phyloP scores from a whole-genome alignment of 2,329 filamentous ascomycete genomes.

The Neofusicoccum umdonicola region DNA sequence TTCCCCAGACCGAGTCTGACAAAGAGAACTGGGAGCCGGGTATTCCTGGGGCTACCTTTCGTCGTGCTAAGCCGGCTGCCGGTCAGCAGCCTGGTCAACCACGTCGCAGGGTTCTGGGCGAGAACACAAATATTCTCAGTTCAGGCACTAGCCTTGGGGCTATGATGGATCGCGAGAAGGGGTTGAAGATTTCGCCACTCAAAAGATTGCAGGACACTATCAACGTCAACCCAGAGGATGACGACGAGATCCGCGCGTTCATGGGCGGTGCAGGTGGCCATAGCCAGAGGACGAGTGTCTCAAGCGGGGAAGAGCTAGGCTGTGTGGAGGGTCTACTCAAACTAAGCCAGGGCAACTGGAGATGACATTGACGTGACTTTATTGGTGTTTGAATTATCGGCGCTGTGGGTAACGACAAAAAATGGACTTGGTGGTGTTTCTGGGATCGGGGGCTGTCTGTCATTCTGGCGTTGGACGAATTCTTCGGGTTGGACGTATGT shows the following conservation, averaged over 20 bases:
- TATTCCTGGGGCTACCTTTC: conserved; percentile 19
- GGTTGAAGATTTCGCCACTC: background rate
- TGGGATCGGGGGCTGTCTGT: background rate
- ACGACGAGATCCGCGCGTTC: conserved; percentile 69
- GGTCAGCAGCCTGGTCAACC: conserved; percentile 13
- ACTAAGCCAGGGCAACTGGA: conserved; percentile 88
- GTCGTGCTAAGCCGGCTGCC: background rate
- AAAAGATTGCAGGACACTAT: conserved; percentile 9
- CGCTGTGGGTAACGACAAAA: conserved; percentile 1
- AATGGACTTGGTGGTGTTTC: background rate
- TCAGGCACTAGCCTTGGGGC: conserved; percentile 37
- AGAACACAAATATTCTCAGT: conserved; percentile 43
- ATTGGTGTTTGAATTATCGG: background rate
- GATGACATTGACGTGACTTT: background rate
- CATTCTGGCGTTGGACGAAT: background rate
- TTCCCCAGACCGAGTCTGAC: conserved; percentile 71
- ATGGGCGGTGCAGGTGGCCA: conserved; percentile 67
- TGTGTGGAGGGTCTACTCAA: conserved; percentile 87
- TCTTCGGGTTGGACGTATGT: background rate
- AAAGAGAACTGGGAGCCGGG: conserved; percentile 85
- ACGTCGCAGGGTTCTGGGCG: conserved; percentile 44
- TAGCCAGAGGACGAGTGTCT: conserved; percentile 41
- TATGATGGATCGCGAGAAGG: conserved; percentile 28
- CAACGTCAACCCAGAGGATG: conserved; percentile 42
- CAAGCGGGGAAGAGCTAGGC: conserved; percentile 66